Conservation (phyloP, 257 asterid species). For the Paraleonurus japonicus region DNA sequence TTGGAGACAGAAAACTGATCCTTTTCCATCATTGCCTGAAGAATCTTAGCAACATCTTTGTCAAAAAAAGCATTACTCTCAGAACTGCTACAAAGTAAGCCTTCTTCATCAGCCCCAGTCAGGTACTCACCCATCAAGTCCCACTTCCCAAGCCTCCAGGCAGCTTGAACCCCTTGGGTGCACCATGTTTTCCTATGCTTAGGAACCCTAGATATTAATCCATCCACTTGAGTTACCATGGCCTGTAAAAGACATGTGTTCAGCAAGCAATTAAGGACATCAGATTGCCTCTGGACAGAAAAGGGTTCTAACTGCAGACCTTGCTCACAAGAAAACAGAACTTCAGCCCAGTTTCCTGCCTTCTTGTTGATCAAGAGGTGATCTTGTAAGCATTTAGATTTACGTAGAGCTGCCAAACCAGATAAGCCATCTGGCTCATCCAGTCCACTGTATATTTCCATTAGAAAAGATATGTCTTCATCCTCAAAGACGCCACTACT, state of each 20-base stretch:
- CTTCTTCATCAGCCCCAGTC: constrained; percentile 82
- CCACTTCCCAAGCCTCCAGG: constrained; percentile 99
- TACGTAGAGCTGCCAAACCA: constrained; percentile 91
- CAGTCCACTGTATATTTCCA: constrained; percentile 89
- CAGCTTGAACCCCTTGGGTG: constrained; percentile 99
- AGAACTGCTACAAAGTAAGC: constrained; percentile 79
- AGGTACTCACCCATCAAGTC: constrained; percentile 96
- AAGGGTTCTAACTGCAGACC: constrained; percentile 91
- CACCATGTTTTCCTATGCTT: constrained; percentile 88
- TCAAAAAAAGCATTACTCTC: constrained; percentile 94
- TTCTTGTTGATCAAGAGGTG: constrained; percentile 83
- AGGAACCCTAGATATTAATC: constrained; percentile 78
- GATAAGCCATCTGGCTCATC: constrained; percentile 97
- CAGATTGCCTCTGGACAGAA: constrained; percentile 88
- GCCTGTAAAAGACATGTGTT: constrained; percentile 96
- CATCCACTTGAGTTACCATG: constrained; percentile 95
- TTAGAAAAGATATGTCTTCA: constrained; percentile 78
- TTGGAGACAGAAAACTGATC: constrained; percentile 73
- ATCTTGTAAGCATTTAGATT: constrained; percentile 77
- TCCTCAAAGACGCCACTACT: constrained; percentile 83
- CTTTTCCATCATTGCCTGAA: constrained; percentile 86
- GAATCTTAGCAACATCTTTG: constrained; percentile 93
- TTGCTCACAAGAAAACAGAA: constrained; percentile 92
- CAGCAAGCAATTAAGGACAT: constrained; percentile 88
- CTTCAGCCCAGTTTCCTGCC: constrained; percentile 99